phyloP scores from a whole-genome alignment of 179 eudicot genomes.

The Beta corolliflora region DNA sequence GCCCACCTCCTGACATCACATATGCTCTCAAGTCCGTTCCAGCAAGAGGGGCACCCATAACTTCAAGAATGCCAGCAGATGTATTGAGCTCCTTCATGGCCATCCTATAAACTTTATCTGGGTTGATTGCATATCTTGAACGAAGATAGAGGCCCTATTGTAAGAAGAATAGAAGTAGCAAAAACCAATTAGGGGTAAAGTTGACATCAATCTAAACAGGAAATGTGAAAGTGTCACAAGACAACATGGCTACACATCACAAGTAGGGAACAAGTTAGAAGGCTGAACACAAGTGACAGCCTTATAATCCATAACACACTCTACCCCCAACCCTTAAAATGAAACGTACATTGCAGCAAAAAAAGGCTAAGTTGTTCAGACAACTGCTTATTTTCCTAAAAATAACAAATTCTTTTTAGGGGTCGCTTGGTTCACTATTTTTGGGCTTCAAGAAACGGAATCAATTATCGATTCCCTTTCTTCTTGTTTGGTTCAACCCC shows the following conservation, averaged over 20 bases:
- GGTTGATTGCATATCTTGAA: slow-evolving; percentile 76
- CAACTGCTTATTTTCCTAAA: neutral
- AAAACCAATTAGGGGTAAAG: neutral
- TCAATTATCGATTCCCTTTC: too few species aligned
- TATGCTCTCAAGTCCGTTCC: slow-evolving; percentile 95
- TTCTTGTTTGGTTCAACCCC: too few species aligned
- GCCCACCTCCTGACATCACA: slow-evolving; percentile 98
- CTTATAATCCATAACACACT: neutral
- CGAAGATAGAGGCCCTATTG: slow-evolving; percentile 85
- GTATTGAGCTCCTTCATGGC: slow-evolving; percentile 93
- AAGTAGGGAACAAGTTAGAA: neutral
- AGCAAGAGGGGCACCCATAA: slow-evolving; percentile 92
- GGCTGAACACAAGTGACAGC: neutral
- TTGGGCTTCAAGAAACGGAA: too few species aligned
- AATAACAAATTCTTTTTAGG: neutral
- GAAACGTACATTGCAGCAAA: neutral
- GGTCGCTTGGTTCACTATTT: too few species aligned
- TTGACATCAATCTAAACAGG: neutral
- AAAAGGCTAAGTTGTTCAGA: neutral
- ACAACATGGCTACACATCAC: neutral
- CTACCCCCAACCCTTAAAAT: neutral
- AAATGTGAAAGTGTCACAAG: neutral
- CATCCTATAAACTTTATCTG: slow-evolving; percentile 91
- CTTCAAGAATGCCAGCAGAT: slow-evolving; percentile 92
- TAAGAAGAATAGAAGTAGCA: neutral